These are phyloP conservation scores for Carex parvula DNA, from an alignment of 176 grass and related monocot genomes.

Conservation along the genomic window DNA sequence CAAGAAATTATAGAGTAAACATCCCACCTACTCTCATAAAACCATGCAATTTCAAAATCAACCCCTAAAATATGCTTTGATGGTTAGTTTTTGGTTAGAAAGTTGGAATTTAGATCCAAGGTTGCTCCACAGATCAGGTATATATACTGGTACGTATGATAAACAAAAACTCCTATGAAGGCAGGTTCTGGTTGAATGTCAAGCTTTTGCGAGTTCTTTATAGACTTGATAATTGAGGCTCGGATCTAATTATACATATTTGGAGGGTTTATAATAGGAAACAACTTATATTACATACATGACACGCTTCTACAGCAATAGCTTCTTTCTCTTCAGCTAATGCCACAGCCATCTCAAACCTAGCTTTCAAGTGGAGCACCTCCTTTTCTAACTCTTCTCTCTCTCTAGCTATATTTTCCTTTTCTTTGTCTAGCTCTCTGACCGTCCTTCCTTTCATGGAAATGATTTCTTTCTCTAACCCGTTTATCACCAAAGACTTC, in stretches of 20 bases:
- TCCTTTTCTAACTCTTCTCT: constrained; percentile 45
- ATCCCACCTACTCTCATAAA: not conserved
- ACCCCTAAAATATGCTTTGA: not conserved
- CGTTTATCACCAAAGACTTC: constrained; percentile 55
- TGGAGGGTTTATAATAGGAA: not conserved
- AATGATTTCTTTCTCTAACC: constrained; percentile 64
- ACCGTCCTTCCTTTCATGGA: constrained; percentile 50
- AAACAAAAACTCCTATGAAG: not conserved
- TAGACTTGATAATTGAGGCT: not conserved
- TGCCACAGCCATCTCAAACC: constrained; percentile 68
- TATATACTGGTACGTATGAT: not conserved
- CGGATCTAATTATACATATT: not conserved
- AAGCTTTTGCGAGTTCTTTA: not conserved
- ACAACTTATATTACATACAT: constrained; percentile 44
- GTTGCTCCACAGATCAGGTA: not conserved
- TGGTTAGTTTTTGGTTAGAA: not conserved
- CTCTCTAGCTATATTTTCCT: constrained; percentile 39
- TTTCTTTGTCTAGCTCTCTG: constrained; percentile 39
- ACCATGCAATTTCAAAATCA: not conserved
- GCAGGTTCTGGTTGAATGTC: not conserved
- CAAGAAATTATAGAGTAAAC: not conserved
- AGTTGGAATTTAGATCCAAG: not conserved
- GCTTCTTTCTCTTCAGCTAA: constrained; percentile 94
- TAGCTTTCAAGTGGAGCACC: constrained; percentile 44
- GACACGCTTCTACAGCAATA: constrained; percentile 60